These are phyloP conservation scores for Bombardia bombarda DNA, from an alignment of 495 filamentous ascomycete species.

Conservation along the genomic window DNA sequence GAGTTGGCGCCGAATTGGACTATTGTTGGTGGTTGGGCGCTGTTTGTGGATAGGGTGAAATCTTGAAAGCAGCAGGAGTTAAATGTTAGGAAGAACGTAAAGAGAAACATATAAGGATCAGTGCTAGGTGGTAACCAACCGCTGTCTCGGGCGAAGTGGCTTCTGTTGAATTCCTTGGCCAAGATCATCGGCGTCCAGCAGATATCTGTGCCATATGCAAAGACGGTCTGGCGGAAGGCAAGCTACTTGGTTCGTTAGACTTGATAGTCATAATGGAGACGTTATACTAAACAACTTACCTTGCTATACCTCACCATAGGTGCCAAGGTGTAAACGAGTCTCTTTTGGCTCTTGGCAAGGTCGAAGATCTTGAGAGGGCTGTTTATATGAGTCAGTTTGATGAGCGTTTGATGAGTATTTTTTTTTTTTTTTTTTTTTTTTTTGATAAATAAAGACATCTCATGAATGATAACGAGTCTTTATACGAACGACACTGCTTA, in stretches of 20 bases:
- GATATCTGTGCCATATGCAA: conserved; percentile 52
- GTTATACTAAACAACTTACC: conserved; percentile 19
- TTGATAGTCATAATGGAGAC: too few species aligned
- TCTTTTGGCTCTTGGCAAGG: conserved; percentile 39
- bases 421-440: not conserved
- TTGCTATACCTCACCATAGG: conserved; percentile 66
- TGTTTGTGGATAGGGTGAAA: conserved; percentile 28
- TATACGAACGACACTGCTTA: not conserved
- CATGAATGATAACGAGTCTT: not conserved
- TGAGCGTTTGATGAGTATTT: too few species aligned
- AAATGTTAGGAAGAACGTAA: not conserved
- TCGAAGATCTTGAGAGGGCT: conserved; percentile 55
- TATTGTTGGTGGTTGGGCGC: conserved; percentile 48
- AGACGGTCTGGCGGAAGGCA: conserved; percentile 54
- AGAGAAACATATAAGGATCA: too few species aligned
- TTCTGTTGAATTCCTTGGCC: conserved; percentile 62
- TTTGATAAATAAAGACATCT: conserved; percentile 1
- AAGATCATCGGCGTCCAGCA: conserved; percentile 67
- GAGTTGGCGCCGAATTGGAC: conserved; percentile 55
- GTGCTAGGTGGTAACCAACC: conserved; percentile 28
- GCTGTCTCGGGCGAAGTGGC: conserved; percentile 47
- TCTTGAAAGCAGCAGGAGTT: conserved; percentile 9
- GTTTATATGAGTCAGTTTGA: not conserved
- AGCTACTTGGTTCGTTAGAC: conserved; percentile 26
- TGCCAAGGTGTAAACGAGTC: conserved; percentile 50